These are phyloP conservation scores for Botryotinia calthae DNA, from an alignment of 2,329 filamentous ascomycete species.

Conservation along the genomic window DNA sequence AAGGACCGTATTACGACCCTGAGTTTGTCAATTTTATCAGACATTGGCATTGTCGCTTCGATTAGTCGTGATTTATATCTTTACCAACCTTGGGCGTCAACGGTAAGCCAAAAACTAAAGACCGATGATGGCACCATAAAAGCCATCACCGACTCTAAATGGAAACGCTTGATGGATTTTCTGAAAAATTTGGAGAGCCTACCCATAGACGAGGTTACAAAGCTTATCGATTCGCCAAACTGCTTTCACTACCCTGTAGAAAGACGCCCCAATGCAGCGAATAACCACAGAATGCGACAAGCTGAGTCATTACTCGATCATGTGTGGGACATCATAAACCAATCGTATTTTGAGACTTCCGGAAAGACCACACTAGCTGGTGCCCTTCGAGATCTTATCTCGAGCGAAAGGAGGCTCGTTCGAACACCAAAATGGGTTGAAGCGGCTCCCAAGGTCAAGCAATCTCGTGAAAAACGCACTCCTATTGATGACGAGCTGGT, in stretches of 20 bases:
- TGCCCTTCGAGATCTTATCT: not conserved
- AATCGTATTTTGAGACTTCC: not conserved
- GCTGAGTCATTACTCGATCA: not conserved
- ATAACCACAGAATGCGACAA: not conserved
- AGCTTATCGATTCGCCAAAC: not conserved
- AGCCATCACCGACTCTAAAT: not conserved
- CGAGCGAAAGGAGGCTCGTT: not conserved
- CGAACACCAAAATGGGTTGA: slow-evolving; percentile 2
- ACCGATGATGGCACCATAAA: not conserved
- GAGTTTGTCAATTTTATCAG: not conserved
- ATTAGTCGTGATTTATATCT: not conserved
- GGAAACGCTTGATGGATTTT: not conserved
- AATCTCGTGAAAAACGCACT: too few relatives aligned
- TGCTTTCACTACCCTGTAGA: not conserved
- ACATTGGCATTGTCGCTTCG: not conserved
- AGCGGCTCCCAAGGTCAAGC: not conserved
- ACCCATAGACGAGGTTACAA: not conserved
- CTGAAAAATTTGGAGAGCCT: not conserved
- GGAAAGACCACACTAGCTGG: not conserved
- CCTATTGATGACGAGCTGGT: not conserved
- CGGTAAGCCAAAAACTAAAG: not conserved
- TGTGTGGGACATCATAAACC: not conserved
- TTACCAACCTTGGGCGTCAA: not conserved
- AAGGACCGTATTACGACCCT: not conserved
- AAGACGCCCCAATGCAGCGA: not conserved